Percentiles rank a stretch among this genome's conserved stretches.
Evolutionary conservation across 352 stramenopile species (phyloP).

Genomic region (Globisporangium polare): DNA sequence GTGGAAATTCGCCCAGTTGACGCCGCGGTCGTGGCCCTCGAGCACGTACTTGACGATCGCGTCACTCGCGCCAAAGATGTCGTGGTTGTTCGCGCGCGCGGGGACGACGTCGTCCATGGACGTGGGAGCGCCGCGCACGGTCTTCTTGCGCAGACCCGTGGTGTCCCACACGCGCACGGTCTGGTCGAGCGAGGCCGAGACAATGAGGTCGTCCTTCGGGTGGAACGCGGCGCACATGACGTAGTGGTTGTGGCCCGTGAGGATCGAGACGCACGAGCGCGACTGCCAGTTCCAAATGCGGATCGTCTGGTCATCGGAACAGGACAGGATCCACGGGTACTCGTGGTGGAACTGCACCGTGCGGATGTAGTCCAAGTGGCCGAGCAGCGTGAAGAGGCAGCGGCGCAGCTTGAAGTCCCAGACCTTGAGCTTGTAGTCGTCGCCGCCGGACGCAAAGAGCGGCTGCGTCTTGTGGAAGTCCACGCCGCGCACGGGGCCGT

Average conservation of each 20-base stretch:
- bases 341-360: constrained; percentile 99
- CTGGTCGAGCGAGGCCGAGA: constrained; percentile 98
- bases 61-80: constrained; percentile 99
- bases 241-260: constrained; percentile 99
- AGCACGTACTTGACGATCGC: constrained; percentile 99
- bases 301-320: constrained; percentile 99
- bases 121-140: constrained; percentile 88
- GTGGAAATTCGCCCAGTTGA: constrained; percentile 99
- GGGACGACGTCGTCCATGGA: constrained; percentile 70
- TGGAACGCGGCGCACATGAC: constrained; percentile 99
- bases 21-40: constrained; percentile 98
- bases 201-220: constrained; percentile 99
- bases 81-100: constrained; percentile 72
- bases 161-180: constrained; percentile 99
- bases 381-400: constrained; percentile 98
- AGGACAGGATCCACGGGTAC: constrained; percentile 98
- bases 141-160: constrained; percentile 98
- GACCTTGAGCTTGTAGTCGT: constrained; percentile 99
- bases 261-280: constrained; percentile 97
- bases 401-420: constrained; percentile 99
- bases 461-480: constrained; percentile 98
- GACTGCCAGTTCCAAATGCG: constrained; percentile 99
- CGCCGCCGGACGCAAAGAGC: constrained; percentile 97
- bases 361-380: constrained; percentile 99
- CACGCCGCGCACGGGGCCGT: constrained; percentile 97